Evolutionary conservation across 1,284 basidiomycete species (phyloP), one percentile per base, ranked within the genome.

Genomic region (Apiotrichum mycotoxinovorans): DNA sequence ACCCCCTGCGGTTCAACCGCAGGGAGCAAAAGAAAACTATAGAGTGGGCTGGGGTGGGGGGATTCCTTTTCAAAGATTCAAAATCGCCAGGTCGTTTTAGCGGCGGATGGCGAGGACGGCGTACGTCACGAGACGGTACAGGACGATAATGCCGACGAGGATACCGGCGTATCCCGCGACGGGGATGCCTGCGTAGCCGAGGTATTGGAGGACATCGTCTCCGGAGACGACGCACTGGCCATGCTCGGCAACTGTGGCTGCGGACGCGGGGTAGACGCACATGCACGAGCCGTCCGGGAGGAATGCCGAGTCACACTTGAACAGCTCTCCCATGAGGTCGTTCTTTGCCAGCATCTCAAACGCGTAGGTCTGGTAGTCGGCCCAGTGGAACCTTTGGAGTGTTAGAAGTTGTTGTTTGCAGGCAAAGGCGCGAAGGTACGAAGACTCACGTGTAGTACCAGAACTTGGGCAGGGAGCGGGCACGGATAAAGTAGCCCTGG

Each of bases 321-420:
- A 83, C 3, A 68, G 72, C 22, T 83, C 64, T 0, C 81, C 82
- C 22, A 71, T 66, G 27, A 85, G 68, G 67, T 86, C 84, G 51
- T 82, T 83, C 71, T 82, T 67, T 37, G 73, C 73, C 23, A 78
- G 67, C 30, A 77, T 63, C 44, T 76, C 68, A 50, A 77, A 76
- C 1, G 83, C 80, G 58, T 80, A 85, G 18, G 52, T 61, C 53
- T 80, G 73, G 53, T 79, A 82, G 61, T 82, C 80, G 46, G 55
- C 50, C 14, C 34, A 61, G 42, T 61, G 60, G 35, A 45, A 17
- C 38, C 27, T 3, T 11, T 30, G 7, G 26, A 10, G 4, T 9
- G 11, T 30, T 20, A 26, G 26, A 11, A 33, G n/a, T n/a, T n/a
- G n/a, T n/a, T n/a, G n/a, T n/a, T n/a, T n/a, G n/a, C n/a, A n/a